Conservation (phyloP, 139 green algal species). For the Chlorella sorokiniana region DNA sequence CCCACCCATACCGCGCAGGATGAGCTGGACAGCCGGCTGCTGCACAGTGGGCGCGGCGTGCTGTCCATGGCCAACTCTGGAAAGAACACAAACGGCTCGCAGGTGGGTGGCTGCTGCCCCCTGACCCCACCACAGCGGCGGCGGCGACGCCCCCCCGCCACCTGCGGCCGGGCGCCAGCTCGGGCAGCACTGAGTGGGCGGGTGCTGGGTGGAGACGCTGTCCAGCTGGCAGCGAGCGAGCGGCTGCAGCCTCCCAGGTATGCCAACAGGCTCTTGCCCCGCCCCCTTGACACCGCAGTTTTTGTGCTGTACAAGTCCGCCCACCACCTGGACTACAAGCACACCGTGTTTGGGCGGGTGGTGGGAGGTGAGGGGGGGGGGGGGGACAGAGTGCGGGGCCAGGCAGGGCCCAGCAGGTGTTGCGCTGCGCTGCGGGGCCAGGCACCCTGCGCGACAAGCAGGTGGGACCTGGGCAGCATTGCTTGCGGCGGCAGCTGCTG, state of each 20-base stretch:
- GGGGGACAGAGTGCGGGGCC: background rate
- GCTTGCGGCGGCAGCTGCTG: too few relatives aligned
- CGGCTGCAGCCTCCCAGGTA: background rate
- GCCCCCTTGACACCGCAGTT: constrained; percentile 74
- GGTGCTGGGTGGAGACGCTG: too few relatives aligned
- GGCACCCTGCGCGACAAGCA: too few relatives aligned
- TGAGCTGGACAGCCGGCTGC: constrained; percentile 72
- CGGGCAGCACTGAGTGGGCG: too few relatives aligned
- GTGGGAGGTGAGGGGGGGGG: constrained; percentile 63
- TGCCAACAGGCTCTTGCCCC: background rate
- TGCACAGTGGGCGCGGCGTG: constrained; percentile 81
- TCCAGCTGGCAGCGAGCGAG: too few relatives aligned
- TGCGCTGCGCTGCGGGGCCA: too few relatives aligned
- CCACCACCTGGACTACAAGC: constrained; percentile 95
- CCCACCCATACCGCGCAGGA: constrained; percentile 35
- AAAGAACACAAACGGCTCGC: constrained; percentile 29
- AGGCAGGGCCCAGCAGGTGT: too few relatives aligned
- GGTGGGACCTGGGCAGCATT: too few relatives aligned
- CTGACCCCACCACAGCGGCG: background rate
- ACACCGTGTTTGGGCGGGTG: constrained; percentile 87
- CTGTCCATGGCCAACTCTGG: constrained; percentile 96
- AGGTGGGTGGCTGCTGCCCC: background rate
- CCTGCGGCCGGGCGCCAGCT: too few relatives aligned
- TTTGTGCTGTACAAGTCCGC: constrained; percentile 89
- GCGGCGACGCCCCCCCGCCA: too few relatives aligned